A percentile compares a stretch with the other conserved stretches of the same genome.
These are phyloP conservation scores for Penicillium taxi DNA, from an alignment of 495 filamentous ascomycete genomes.

Conservation along the genomic window DNA sequence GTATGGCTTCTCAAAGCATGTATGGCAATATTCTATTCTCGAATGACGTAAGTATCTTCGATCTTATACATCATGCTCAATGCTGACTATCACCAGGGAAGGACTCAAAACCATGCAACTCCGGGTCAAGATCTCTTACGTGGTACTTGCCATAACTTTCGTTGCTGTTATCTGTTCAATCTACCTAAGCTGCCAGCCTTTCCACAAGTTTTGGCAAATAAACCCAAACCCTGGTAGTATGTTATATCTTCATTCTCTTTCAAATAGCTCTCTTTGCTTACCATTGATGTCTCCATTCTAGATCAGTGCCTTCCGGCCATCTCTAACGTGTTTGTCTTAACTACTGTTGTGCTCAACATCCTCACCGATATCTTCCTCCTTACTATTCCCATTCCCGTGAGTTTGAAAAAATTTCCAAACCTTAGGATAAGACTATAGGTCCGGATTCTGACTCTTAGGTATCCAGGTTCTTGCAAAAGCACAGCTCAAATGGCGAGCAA, in stretches of 20 bases:
- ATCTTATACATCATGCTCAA: conserved; percentile 2
- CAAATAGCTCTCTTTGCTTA: not conserved
- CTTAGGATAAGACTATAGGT: too few relatives aligned
- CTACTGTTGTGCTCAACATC: conserved; percentile 45
- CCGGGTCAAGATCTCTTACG: conserved; percentile 46
- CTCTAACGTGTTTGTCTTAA: conserved; percentile 40
- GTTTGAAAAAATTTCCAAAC: conserved; percentile 8
- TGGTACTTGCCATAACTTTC: conserved; percentile 45
- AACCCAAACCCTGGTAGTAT: conserved; percentile 48
- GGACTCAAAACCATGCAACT: conserved; percentile 41
- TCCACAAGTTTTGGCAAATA: conserved; percentile 52
- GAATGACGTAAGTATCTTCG: conserved; percentile 44
- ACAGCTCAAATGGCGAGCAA: conserved; percentile 42
- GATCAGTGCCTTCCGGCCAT: conserved; percentile 41
- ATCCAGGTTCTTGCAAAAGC: conserved; percentile 46
- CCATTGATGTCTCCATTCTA: conserved; percentile 8
- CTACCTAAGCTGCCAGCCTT: conserved; percentile 45
- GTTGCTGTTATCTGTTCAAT: conserved; percentile 47
- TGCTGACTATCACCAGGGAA: conserved; percentile 18
- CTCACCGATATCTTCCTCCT: conserved; percentile 49
- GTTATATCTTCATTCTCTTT: not conserved
- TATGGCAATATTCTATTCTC: conserved; percentile 53
- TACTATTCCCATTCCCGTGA: conserved; percentile 45
- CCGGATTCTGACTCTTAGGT: too few relatives aligned
- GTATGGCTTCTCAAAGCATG: conserved; percentile 53